A percentile compares a stretch with the other conserved stretches of the same genome.
Evolutionary conservation across 1,284 basidiomycete genomes (phyloP).

Genomic region (Apiotrichum montevideense): DNA sequence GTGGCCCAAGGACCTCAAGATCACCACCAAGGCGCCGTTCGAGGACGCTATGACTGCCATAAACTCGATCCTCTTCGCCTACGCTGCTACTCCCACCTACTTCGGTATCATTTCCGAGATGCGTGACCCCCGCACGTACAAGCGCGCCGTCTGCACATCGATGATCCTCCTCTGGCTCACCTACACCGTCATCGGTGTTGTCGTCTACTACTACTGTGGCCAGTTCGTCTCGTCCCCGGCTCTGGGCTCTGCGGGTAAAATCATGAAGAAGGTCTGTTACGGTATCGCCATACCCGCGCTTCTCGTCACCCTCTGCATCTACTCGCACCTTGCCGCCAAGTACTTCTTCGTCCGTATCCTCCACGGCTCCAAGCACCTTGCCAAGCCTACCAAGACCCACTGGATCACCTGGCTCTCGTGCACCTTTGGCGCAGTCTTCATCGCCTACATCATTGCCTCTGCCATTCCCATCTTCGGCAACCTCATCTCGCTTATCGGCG

Average conservation of each 20-base stretch:
- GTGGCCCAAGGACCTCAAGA: constrained; percentile 28
- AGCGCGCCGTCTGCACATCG: constrained; percentile 26
- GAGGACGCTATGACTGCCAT: constrained; percentile 41
- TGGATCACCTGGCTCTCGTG: constrained; percentile 32
- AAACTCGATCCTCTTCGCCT: constrained; percentile 38
- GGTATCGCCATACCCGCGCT: constrained; percentile 44
- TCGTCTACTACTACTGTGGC: constrained; percentile 35
- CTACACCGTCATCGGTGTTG: constrained; percentile 31
- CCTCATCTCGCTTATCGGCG: constrained; percentile 33
- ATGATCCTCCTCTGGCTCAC: constrained; percentile 35
- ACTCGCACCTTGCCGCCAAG: constrained; percentile 31
- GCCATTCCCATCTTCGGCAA: constrained; percentile 31
- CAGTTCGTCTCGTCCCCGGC: constrained; percentile 43
- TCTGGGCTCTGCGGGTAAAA: constrained; percentile 38
- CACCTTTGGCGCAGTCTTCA: constrained; percentile 14
- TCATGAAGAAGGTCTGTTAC: constrained; percentile 45
- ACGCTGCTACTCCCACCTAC: constrained; percentile 25
- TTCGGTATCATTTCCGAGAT: constrained; percentile 28
- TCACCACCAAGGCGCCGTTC: constrained; percentile 27
- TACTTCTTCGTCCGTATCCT: constrained; percentile 34
- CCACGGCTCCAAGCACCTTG: constrained; percentile 29
- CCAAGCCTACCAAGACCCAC: constrained; percentile 22
- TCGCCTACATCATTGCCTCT: constrained; percentile 33
- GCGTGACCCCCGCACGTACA: constrained; percentile 29
- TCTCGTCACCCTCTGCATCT: constrained; percentile 20